phyloP scores from a whole-genome alignment of 129 eudicot species.

The Solidago caesia region DNA sequence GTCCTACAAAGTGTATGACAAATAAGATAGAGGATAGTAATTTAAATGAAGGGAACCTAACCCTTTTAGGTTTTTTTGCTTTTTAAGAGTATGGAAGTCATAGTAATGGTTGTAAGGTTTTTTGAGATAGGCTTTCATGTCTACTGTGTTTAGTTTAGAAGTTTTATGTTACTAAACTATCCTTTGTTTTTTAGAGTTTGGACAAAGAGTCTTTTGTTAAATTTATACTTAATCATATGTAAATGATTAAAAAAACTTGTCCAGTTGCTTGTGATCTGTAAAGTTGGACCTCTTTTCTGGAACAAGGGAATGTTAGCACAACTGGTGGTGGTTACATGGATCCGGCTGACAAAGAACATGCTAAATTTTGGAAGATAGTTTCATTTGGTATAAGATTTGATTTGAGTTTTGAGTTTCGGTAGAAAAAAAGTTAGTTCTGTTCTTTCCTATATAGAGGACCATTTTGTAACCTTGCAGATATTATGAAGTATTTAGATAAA shows the following conservation, averaged over 20 bases:
- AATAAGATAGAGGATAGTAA: not conserved
- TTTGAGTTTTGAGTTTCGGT: too few species aligned
- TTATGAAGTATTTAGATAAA: too few species aligned
- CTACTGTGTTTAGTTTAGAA: not conserved
- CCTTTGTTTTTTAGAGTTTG: not conserved
- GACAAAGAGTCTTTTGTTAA: not conserved
- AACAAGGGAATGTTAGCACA: not conserved
- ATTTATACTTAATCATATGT: not conserved
- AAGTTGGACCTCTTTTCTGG: not conserved
- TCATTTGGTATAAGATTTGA: too few species aligned
- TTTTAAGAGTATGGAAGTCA: slow-evolving; percentile 2
- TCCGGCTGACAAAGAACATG: too few species aligned
- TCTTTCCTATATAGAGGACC: too few species aligned
- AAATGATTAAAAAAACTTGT: not conserved
- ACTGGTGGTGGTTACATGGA: too few species aligned
- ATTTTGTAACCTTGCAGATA: too few species aligned
- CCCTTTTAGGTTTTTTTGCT: not conserved
- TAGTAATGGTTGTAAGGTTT: not conserved
- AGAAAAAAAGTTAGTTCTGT: too few species aligned
- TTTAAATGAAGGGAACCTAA: not conserved
- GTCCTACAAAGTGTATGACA: not conserved
- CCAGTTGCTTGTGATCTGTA: not conserved
- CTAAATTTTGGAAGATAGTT: too few species aligned
- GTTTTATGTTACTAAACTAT: not conserved
- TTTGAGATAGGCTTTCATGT: not conserved